A percentile compares a stretch with the other conserved stretches of the same genome.
Evolutionary conservation across 192 early-diverging fungal species (phyloP).

Genomic region (Dissophora globulifera): DNA sequence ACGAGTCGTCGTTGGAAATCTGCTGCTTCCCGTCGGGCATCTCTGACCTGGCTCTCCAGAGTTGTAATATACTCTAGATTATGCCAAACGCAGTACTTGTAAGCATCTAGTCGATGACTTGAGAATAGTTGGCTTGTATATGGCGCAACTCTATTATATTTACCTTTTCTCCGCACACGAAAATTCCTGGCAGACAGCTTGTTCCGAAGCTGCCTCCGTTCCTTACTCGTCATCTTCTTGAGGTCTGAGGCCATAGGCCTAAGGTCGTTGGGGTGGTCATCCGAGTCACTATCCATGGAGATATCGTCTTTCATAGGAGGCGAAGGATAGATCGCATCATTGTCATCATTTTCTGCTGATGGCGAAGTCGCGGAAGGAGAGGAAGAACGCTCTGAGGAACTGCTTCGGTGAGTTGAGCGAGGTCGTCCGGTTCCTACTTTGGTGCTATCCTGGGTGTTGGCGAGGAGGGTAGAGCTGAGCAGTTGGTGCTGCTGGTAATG

Average conservation of each 20-base stretch:
- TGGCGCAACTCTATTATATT: not conserved
- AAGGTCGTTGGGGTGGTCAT: not conserved
- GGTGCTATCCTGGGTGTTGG: not conserved
- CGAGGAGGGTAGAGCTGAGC: slow-evolving; percentile 12
- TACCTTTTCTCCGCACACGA: slow-evolving; percentile 81
- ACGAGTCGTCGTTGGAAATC: slow-evolving; percentile 56
- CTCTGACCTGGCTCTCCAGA: slow-evolving; percentile 67
- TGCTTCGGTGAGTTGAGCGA: not conserved
- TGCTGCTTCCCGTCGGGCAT: slow-evolving; percentile 61
- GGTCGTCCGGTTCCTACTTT: not conserved
- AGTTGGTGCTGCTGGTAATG: slow-evolving; percentile 38
- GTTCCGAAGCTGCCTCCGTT: slow-evolving; percentile 83
- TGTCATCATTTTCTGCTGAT: not conserved
- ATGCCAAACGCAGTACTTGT: no score
- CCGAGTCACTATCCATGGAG: slow-evolving; percentile 31
- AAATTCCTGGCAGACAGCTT: slow-evolving; percentile 89
- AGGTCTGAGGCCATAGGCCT: not conserved
- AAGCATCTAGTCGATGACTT: not conserved
- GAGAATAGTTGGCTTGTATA: not conserved
- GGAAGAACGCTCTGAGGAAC: slow-evolving; percentile 28
- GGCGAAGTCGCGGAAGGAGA: slow-evolving; percentile 13
- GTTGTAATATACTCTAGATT: slow-evolving; percentile 63
- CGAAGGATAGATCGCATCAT: slow-evolving; percentile 19
- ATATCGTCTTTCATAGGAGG: slow-evolving; percentile 32
- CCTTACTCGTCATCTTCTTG: slow-evolving; percentile 69